Evolutionary conservation across 2,329 filamentous ascomycete genomes (phyloP), one percentile per base, ranked within the genome.

Genomic region (Monilinia fructicola): DNA sequence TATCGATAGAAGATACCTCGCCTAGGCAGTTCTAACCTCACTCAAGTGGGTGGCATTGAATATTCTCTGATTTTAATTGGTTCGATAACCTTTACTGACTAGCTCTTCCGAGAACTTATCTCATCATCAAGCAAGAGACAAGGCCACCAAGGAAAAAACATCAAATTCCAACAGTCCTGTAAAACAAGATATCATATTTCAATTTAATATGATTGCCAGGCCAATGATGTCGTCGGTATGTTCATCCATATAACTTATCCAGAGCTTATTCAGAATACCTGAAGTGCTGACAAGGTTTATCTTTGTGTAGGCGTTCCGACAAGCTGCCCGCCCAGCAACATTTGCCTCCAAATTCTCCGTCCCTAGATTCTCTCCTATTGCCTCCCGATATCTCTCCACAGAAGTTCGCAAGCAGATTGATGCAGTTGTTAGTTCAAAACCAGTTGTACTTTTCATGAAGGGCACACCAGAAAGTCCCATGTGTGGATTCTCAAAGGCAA

Each of bases 371-470:
- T 69, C 70, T 28, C 71, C 68, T 66, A 75, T 76, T 69, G 63
- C 70, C 14, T 62, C 66, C 64, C 90, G 93, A 67, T 84, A 92
- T 52, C 85, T 99, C 58, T 97, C 94, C 42, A 85, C 89, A 73
- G 86, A 92, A 76, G 95, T 91, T 14, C 87, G 85, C 69, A 80
- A 87, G 50, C 93, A 93, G 35, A 99, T 99, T 74, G 92, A 97
- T 79, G 92, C 93, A 78, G 94, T 94, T 42, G 89, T 99, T 21
- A 83, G 81, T 31, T 93, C 93, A 0, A 90, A 93, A 0, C 94
- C 94, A 2, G 94, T 99, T 0, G 95, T 99, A 0, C 84, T 99
- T 67, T 99, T 99, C 84, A 99, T 99, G 95, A 99, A 99, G 83
- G 95, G 95, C 68, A 98, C 95, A 1, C 95, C 95, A 67, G 93